Evolutionary conservation across 768 basidiomycete genomes (phyloP), one percentile per base, ranked within the genome.

Genomic region (Multifurca ochricompacta): DNA sequence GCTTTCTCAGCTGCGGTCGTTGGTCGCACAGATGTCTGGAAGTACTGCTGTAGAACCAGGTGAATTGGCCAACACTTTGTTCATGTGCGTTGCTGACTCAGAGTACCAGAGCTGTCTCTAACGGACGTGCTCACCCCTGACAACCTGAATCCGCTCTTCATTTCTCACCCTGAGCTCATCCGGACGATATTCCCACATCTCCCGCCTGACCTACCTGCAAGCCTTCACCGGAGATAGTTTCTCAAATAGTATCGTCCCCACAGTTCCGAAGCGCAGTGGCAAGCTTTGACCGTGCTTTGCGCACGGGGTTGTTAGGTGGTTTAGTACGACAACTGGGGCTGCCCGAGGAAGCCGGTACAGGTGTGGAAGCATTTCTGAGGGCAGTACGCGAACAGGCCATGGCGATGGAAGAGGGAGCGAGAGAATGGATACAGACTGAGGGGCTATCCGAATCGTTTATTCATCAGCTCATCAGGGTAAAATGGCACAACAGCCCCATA

Each of bases 201-300:
- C 21, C 91, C 92, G 1, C 74, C 87, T 6, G 87, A 87, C 68
- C 74, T 91, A 8, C 83, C 85, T 0, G 69, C 77, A 14, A 80
- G 81, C 8, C 87, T 3, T 82, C 82, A 1, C 71, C 78, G 3
- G 83, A 91, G 48, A 81, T 74, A 3, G 72, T 96, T 6, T 76
- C 85, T 51, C 80, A 81, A 31, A 82, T 93, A 60, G 80, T 94
- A 56, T 78, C 81, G 69, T 88, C 87, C 1, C 85, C 89, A 0
- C 91, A 88, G 62, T 92, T 94, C 70, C 83, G 86, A 56, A 72
- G 80, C 5, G 85, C 88, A 1, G 87, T 93, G 18, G 72, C 79
- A 3, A 87, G 79, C 65, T 78, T 96, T 43, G 92, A 96, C 65
- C 83, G 86, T 64, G 92, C 91, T 6, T 73, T 96, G 51, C 73